phyloP scores from a whole-genome alignment of 345 rosid species.

The Salix brachista region DNA sequence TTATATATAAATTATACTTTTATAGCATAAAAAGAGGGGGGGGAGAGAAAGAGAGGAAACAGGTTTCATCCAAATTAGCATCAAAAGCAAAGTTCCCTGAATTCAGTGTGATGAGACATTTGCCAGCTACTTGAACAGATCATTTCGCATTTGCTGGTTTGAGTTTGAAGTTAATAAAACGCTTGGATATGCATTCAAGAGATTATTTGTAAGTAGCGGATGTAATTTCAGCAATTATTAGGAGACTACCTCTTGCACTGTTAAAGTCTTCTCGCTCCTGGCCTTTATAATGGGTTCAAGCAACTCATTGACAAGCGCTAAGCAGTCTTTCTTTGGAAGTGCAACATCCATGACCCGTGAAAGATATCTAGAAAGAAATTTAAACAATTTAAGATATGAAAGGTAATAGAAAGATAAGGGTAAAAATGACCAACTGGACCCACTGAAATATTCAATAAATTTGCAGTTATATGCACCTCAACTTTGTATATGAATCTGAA shows the following conservation, averaged over 20 bases:
- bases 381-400: not conserved
- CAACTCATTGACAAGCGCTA: conserved; percentile 27
- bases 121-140: not conserved
- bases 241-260: conserved; percentile 29
- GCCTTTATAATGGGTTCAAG: conserved; percentile 29
- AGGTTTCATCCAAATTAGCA: not conserved
- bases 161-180: not conserved
- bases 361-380: conserved; percentile 19
- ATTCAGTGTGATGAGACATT: not conserved
- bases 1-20: not conserved
- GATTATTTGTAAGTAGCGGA: conserved; percentile 1
- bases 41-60: not conserved
- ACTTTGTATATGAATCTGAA: conserved; percentile 32
- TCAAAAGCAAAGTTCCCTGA: not conserved
- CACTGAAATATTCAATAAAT: not conserved
- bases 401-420: not conserved
- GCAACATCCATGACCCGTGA: conserved; percentile 30
- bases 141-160: not conserved
- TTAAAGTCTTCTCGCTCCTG: conserved; percentile 26
- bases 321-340: conserved; percentile 28
- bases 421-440: not conserved
- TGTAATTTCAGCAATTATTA: not conserved
- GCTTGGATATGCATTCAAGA: not conserved
- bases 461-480: conserved; percentile 16
- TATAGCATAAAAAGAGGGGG: not conserved